Percentiles rank a stretch among this genome's conserved stretches.
phyloP scores from a whole-genome alignment of 2,329 filamentous ascomycete genomes.

The Pseudocercospora fuligena region DNA sequence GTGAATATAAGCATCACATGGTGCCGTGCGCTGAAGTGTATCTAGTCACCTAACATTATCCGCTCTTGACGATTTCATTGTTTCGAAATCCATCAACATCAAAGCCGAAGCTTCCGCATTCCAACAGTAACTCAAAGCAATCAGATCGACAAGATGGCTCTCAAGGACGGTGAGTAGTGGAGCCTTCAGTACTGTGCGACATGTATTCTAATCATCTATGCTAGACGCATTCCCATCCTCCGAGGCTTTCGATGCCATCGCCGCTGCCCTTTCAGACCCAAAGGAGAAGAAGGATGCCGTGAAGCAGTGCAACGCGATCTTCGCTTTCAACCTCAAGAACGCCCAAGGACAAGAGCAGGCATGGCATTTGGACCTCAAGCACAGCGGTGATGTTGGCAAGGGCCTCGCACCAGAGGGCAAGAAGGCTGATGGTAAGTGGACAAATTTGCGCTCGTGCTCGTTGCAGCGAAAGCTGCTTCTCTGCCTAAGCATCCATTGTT shows the following conservation, averaged over 20 bases:
- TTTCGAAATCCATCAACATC: background rate
- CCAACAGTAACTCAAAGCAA: background rate
- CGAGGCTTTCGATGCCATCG: conserved; percentile 87
- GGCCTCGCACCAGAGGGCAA: conserved; percentile 70
- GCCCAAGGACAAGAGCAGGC: conserved; percentile 74
- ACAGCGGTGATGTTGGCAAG: conserved; percentile 79
- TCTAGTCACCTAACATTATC: background rate
- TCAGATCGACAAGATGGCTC: conserved; percentile 60
- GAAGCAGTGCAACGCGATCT: conserved; percentile 84
- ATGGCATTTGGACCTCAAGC: conserved; percentile 96
- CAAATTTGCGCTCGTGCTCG: background rate
- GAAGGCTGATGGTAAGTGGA: conserved; percentile 77
- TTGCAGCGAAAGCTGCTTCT: background rate
- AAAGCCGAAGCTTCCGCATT: conserved; percentile 11
- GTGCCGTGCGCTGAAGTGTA: background rate
- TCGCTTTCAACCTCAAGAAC: conserved; percentile 94
- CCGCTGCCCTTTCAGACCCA: conserved; percentile 69
- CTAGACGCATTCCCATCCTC: conserved; percentile 79
- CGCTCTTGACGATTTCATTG: conserved; percentile 10
- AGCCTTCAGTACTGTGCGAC: background rate
- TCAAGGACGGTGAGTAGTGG: conserved; percentile 68
- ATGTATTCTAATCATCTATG: background rate
- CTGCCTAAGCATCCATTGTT: background rate
- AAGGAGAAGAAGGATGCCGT: conserved; percentile 84
- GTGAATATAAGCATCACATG: conserved; percentile 25